Evolutionary conservation across 306 rosid genomes (phyloP).

Genomic region (Begonia loranthoides): DNA sequence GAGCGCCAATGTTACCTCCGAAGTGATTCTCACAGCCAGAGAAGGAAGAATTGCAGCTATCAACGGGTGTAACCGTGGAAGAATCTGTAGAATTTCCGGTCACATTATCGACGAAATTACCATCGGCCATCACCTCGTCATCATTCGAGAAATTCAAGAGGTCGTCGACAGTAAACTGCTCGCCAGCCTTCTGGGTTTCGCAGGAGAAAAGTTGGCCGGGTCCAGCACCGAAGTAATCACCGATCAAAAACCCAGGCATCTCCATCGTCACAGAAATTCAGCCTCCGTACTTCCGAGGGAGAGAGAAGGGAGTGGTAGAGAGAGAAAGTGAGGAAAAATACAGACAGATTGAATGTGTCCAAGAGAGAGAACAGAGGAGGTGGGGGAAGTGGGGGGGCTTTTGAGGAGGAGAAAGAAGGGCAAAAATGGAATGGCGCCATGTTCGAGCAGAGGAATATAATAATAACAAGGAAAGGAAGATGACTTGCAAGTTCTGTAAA

Average conservation of each 20-base stretch:
- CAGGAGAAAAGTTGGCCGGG: slow-evolving; percentile 22
- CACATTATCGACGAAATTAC: slow-evolving; percentile 37
- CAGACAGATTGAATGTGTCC: too few species aligned
- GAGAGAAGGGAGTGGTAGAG: slow-evolving; percentile 21
- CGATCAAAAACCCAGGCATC: slow-evolving; percentile 41
- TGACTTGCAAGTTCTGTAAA: slow-evolving; percentile 75
- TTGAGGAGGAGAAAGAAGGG: slow-evolving; percentile 60
- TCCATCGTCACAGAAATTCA: slow-evolving; percentile 37
- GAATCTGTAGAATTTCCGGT: slow-evolving; percentile 40
- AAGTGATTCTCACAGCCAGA: slow-evolving; percentile 28
- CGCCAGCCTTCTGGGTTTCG: slow-evolving; percentile 43
- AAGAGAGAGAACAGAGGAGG: slow-evolving; percentile 7
- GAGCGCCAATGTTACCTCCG: slow-evolving; percentile 22
- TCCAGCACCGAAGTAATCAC: slow-evolving; percentile 43
- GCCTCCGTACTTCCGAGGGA: slow-evolving; percentile 15
- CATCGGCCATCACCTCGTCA: slow-evolving; percentile 27
- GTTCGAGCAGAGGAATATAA: slow-evolving; percentile 25
- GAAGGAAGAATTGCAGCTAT: slow-evolving; percentile 39
- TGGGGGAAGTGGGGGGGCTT: slow-evolving; percentile 35
- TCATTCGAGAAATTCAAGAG: slow-evolving; percentile 67
- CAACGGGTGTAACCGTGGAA: slow-evolving; percentile 35
- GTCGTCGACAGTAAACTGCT: slow-evolving; percentile 69
- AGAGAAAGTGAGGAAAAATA: slow-evolving; percentile 8
- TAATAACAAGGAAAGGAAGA: slow-evolving; percentile 27
- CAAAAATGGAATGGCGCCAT: slow-evolving; percentile 19